Evolutionary conservation across 2,329 filamentous ascomycete species (phyloP), one percentile per base, ranked within the genome.

Genomic region (Mariannaea elegans): DNA sequence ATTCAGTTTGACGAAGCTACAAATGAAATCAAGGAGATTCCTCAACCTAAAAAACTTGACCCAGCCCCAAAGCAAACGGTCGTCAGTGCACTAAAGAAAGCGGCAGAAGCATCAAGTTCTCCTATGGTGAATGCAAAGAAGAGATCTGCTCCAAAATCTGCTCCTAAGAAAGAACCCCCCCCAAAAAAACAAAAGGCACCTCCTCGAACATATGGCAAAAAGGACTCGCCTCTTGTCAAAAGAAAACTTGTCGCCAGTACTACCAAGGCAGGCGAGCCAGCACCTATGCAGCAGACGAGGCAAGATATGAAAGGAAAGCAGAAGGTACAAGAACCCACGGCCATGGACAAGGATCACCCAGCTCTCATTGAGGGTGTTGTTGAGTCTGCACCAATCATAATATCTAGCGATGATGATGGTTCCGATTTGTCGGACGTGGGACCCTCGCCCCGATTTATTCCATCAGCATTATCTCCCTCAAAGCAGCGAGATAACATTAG

Each of bases 1-100:
- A 53, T 78, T 2, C 56, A 69, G 3, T 76, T 78, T 13, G 70
- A 78, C 48, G 64, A 71, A 8, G n/a, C 48, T 1, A 77, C 71
- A 6, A 68, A 73, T 10, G 59, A 68, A 7, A 61, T 75, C 2
- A 70, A 65, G 21, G 62, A 68, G 5, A 16, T 41, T 4, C 50
- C 55, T 7, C 34, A 8, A 21, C 41, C 44, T 3, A 65, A 54
- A 18, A 53, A 53, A 14, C 19, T 46, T 7, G 41, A 10, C 1
- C 45, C 54, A 2, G 27, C 51, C 8, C 13, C 18, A 2, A 61
- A 47, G 23, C 64, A 62, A 44, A 47, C 61, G 0, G 56, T 70
- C 5, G 61, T 71, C 6, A 59, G 16, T 5, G 62, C 52, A 2
- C 32, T 72, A 32, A 57, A 34, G n/a, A 58, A 65, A n/a, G 52